Evolutionary conservation across 1,284 basidiomycete genomes (phyloP).

Genomic region (Schizophyllum commune): DNA sequence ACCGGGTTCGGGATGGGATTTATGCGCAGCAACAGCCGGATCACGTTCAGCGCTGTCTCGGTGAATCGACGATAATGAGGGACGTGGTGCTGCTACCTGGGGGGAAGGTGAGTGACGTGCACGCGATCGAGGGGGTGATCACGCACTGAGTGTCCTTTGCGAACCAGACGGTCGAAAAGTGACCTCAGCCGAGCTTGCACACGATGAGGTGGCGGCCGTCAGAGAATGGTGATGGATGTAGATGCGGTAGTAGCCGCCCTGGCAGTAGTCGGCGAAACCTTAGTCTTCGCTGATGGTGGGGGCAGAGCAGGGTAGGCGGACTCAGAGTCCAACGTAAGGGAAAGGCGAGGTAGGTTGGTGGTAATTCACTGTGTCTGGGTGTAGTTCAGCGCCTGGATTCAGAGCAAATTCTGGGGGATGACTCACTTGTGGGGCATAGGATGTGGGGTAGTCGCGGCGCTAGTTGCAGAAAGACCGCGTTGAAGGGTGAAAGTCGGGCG

Average conservation of each 20-base stretch:
- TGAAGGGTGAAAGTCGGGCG: no score
- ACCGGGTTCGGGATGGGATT: slow-evolving; percentile 65
- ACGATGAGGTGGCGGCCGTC: slow-evolving; percentile 38
- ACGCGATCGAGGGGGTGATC: neutral
- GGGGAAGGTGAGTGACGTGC: neutral
- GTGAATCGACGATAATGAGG: slow-evolving; percentile 99
- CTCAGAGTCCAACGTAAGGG: no score
- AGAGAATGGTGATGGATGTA: slow-evolving; percentile 30
- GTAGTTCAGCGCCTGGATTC: no score
- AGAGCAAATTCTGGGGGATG: no score
- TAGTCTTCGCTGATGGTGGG: no score
- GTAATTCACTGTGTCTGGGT: no score
- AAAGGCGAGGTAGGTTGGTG: no score
- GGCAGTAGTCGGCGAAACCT: slow-evolving; percentile 6
- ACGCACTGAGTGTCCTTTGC: slow-evolving; percentile 22
- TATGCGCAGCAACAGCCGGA: slow-evolving; percentile 95
- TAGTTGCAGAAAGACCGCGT: no score
- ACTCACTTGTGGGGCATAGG: no score
- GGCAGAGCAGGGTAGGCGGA: no score
- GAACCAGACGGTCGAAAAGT: slow-evolving; percentile 33
- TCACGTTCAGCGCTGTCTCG: slow-evolving; percentile 97
- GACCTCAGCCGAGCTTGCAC: slow-evolving; percentile 44
- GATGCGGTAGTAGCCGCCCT: slow-evolving; percentile 30
- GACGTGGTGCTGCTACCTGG: slow-evolving; percentile 92
- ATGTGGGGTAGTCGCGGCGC: no score